Conservation (phyloP, 305 asterid species). For the Andrographis paniculata region DNA sequence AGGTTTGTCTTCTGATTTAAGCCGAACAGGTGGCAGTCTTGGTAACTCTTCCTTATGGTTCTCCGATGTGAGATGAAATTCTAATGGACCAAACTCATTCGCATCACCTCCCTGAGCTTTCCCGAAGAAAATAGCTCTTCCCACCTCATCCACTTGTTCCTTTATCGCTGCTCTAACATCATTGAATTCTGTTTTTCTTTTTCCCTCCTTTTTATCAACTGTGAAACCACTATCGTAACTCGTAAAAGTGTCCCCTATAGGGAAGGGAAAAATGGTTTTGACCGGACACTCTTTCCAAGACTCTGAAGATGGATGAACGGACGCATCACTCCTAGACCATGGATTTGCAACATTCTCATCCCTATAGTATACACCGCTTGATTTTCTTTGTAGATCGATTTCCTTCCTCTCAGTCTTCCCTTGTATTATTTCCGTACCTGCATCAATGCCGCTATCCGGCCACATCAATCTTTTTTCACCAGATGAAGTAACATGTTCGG, state of each 20-base stretch:
- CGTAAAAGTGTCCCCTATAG: constrained; percentile 53
- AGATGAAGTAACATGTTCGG: constrained; percentile 33
- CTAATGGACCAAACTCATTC: constrained; percentile 44
- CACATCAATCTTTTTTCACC: constrained; percentile 49
- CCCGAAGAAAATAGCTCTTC: constrained; percentile 67
- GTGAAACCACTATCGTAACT: constrained; percentile 39
- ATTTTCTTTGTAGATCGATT: constrained; percentile 35
- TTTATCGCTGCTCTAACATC: constrained; percentile 55
- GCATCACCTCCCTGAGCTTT: constrained; percentile 48
- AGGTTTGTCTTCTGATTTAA: constrained; percentile 80
- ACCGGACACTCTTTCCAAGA: constrained; percentile 61
- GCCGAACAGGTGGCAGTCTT: constrained; percentile 82
- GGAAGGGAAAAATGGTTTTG: constrained; percentile 61
- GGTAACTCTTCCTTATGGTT: constrained; percentile 87
- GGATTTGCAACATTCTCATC: constrained; percentile 37
- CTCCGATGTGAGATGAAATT: constrained; percentile 45
- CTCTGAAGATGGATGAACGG: constrained; percentile 35
- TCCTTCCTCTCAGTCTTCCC: constrained; percentile 50
- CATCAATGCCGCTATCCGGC: constrained; percentile 45
- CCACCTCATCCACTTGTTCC: constrained; percentile 86
- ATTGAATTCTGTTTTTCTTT: constrained; percentile 44
- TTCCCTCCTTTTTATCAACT: constrained; percentile 53
- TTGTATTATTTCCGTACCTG: constrained; percentile 27
- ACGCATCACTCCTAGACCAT: constrained; percentile 46
- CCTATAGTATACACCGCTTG: constrained; percentile 31